These are phyloP conservation scores for Micractinium conductrix DNA, from an alignment of 139 green algal genomes.

Conservation along the genomic window DNA sequence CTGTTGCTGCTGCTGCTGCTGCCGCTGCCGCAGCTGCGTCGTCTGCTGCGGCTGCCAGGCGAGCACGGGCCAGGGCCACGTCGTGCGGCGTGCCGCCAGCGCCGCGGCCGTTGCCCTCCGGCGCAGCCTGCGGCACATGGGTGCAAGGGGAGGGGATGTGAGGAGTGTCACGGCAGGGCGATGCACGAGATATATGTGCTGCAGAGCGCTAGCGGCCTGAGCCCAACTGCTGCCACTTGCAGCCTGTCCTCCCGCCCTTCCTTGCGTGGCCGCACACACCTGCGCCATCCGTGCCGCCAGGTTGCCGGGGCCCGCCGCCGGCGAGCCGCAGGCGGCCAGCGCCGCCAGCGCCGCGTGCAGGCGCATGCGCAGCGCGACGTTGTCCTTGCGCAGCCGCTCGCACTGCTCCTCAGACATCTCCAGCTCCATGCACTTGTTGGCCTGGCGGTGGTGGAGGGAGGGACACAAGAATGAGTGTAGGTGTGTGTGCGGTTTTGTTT, in stretches of 20 bases:
- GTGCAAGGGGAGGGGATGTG: no score
- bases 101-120: constrained; percentile 26
- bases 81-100: constrained; percentile 53
- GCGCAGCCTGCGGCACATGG: not conserved
- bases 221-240: no score
- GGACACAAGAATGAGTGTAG: not conserved
- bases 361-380: constrained; percentile 31
- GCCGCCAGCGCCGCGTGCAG: constrained; percentile 40
- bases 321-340: constrained; percentile 32
- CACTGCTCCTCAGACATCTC: constrained; percentile 62
- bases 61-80: constrained; percentile 51
- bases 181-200: no score
- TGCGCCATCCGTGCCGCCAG: constrained; percentile 30
- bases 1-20: not conserved
- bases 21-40: constrained; percentile 6
- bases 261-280: constrained; percentile 6
- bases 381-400: constrained; percentile 47
- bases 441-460: constrained; percentile 24
- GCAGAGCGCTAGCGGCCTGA: no score
- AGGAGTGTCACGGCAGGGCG: no score
- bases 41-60: constrained; percentile 41
- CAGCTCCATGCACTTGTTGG: constrained; percentile 57
- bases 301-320: not conserved
- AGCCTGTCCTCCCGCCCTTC: not conserved
- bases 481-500: not conserved